Evolutionary conservation across 768 basidiomycete genomes (phyloP), one percentile per base, ranked within the genome.

Genomic region (Mycena capillaripes): DNA sequence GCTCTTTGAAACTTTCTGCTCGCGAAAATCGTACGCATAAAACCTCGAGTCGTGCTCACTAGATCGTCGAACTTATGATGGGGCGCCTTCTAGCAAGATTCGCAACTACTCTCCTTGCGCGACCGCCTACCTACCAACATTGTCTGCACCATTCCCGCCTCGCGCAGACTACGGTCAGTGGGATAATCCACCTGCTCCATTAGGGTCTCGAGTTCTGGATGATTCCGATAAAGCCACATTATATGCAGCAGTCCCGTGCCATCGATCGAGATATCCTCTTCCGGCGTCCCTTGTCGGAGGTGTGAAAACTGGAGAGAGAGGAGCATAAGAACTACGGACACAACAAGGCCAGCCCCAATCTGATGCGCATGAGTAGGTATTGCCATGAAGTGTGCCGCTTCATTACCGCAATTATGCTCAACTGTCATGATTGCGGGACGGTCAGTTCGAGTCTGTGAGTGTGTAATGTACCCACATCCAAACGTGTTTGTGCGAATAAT

Each of bases 1-100:
- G 29, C 19, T 70, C 73, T 25, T 29, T 74, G n/a, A 74, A 74
- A 40, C 9, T 74, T 2, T 71, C 66, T 14, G 73, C 73, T 23
- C 52, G 27, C 12, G 73, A 71, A 57, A 61, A 71, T 30, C 69
- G 73, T 74, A 32, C 8, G 69, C n/a, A n/a, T 36, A 4, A 48
- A 44, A 23, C 11, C 48, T 21, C 21, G 11, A 6, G 25, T 29
- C 7, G 7, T 32, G 48, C 36, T 21, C 17, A 14, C 30, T 11
- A 36, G n/a, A 42, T 42, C 42, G 42, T 42, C 17, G 42, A 42
- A 17, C 42, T 8, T 7, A 42, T 42, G 42, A 42, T 42, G 42
- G 42, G n/a, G n/a, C 36, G 36, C 36, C 36, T 38, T 38, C 42
- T 42, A 42, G 9, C 42, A 42, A 42, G 42, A 42, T 42, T 42